Evolutionary conservation across 2,329 filamentous ascomycete species (phyloP), one percentile per base, ranked within the genome.

Genomic region (Aspergillus sp.): DNA sequence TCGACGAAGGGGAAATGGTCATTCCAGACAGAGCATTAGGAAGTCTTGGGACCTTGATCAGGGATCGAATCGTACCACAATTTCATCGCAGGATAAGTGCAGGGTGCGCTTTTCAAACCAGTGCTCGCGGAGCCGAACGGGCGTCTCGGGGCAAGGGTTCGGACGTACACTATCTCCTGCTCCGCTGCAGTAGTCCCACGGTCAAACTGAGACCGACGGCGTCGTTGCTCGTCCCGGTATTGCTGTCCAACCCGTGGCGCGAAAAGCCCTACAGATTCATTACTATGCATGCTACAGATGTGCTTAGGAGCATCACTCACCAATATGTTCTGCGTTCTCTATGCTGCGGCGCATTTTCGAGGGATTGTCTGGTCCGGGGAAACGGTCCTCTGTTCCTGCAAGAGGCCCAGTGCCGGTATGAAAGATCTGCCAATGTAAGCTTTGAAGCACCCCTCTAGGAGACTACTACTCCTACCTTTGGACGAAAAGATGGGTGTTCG

Each of bases 311-410:
- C 25, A 17, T 59, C 56, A 83, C 89, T 75, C 74, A 87, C 93
- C 93, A 68, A 94, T 87, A 71, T 92, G 89, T 73, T 92, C 90
- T 1, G 92, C 92, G 74, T 95, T 96, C 74, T 96, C 91, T 63
- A 91, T 90, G 68, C 91, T 95, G 63, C 93, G 86, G 78, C 92
- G 90, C 83, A 95, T 89, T 80, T 97, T 97, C 0, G 90, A 91
- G 59, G 88, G 85, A 71, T 97, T 97, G 79, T 97, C 92, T 0
- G 92, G 89, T 1, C 82, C 80, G 0, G 92, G 92, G 69, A 97
- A 96, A 0, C 80, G 74, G 68, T 92, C 89, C 76, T 96, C 91
- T 34, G 86, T 80, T 2, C 92, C 92, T 56, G 88, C 84, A 59
- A 87, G 72, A 55, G 81, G 79, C 8, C 81, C 80, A 34, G 72